These are phyloP conservation scores for Exsudoporus floridanus DNA, from an alignment of 1,284 basidiomycete genomes.

Conservation along the genomic window DNA sequence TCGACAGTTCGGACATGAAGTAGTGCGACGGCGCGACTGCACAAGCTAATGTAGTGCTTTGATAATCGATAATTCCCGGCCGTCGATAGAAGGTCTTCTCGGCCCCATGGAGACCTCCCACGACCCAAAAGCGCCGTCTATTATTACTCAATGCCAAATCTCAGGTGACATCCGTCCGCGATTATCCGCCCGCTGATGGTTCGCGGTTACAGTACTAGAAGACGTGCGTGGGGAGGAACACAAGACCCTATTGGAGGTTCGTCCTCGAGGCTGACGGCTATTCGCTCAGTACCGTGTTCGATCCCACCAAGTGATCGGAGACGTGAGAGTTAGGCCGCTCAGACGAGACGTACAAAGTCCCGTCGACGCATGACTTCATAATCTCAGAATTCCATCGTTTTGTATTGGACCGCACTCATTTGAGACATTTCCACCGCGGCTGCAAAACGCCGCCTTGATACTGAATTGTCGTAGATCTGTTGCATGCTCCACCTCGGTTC, in stretches of 20 bases:
- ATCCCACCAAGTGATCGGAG: neutral
- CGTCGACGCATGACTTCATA: neutral
- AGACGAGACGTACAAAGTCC: neutral
- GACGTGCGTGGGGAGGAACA: neutral
- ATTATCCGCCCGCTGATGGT: neutral
- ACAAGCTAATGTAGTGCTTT: neutral
- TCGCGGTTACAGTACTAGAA: neutral
- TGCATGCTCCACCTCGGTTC: neutral
- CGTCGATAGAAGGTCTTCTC: neutral
- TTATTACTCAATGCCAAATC: neutral
- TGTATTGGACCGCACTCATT: neutral
- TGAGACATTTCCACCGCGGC: neutral
- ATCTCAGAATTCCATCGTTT: neutral
- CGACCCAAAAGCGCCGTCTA: conserved; percentile 1
- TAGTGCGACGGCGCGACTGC: neutral
- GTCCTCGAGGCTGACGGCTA: neutral
- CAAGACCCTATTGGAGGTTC: neutral
- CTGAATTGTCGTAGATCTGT: neutral
- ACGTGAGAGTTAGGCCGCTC: neutral
- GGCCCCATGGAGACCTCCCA: conserved; percentile 5
- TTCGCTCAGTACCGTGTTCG: neutral
- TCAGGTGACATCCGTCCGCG: neutral
- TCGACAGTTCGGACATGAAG: neutral
- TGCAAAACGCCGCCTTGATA: conserved; percentile 1
- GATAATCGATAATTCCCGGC: conserved; percentile 11